These are phyloP conservation scores for Ceratobasidium theobromae DNA, from an alignment of 1,284 basidiomycete genomes.

Conservation along the genomic window DNA sequence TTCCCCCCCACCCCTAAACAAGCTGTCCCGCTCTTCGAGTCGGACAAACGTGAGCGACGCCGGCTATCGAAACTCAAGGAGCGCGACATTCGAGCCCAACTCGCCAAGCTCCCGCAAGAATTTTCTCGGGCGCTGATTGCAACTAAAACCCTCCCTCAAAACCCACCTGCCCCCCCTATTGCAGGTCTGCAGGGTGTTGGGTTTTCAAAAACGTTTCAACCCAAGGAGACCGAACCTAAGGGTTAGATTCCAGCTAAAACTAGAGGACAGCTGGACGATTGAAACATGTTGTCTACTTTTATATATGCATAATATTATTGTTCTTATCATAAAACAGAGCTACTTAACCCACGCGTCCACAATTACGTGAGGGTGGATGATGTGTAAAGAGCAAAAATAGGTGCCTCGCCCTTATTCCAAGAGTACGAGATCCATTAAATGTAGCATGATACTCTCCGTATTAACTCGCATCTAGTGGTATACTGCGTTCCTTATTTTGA, in stretches of 20 bases:
- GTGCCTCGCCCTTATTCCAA: no score
- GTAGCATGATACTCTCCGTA: no score
- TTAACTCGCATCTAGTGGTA: no score
- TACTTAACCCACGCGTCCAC: no score
- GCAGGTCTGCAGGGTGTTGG: no score
- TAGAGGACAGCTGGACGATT: neutral
- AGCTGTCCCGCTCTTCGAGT: neutral
- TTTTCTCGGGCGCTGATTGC: neutral
- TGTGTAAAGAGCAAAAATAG: no score
- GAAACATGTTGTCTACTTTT: neutral
- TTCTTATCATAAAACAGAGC: neutral
- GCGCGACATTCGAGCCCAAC: neutral
- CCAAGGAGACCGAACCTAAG: no score
- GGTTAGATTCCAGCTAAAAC: neutral
- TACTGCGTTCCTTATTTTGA: no score
- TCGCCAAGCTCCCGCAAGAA: neutral
- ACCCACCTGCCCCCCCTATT: no score
- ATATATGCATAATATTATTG: neutral
- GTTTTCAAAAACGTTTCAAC: no score
- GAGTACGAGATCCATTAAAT: no score
- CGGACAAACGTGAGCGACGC: neutral
- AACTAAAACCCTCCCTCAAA: slow-evolving; percentile 11
- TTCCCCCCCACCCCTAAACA: neutral
- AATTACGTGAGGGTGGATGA: no score
- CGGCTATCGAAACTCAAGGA: slow-evolving; percentile 5